A percentile compares a stretch with the other conserved stretches of the same genome.
These are phyloP conservation scores for Camelina laxa DNA, from an alignment of 345 rosid species.

Conservation along the genomic window DNA sequence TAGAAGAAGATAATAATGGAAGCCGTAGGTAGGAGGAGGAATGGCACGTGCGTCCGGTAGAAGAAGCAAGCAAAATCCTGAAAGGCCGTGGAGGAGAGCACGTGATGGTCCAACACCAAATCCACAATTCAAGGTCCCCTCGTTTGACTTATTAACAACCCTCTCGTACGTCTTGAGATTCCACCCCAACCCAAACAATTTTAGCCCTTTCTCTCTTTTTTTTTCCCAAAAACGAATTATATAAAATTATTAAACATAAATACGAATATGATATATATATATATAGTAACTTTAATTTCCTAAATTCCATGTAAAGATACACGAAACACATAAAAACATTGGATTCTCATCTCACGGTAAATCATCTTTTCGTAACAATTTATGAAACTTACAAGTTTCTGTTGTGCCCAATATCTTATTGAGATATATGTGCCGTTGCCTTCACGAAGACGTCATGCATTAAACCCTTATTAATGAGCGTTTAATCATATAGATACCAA, in stretches of 20 bases:
- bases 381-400: constrained; percentile 36
- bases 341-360: constrained; percentile 48
- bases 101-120: constrained; percentile 48
- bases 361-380: constrained; percentile 30
- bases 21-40: constrained; percentile 30
- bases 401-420: background rate
- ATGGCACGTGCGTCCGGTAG: constrained; percentile 46
- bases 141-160: constrained; percentile 47
- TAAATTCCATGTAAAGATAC: constrained; percentile 28
- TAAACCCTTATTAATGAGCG: constrained; percentile 36
- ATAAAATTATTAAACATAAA: background rate
- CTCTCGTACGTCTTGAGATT: constrained; percentile 26
- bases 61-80: constrained; percentile 42
- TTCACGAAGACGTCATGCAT: constrained; percentile 47
- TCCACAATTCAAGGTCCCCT: constrained; percentile 48
- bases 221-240: background rate
- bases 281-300: constrained; percentile 11
- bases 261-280: background rate
- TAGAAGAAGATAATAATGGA: constrained; percentile 2
- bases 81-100: constrained; percentile 45
- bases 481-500: constrained; percentile 40
- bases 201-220: background rate
- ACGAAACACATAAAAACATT: constrained; percentile 38
- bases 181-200: constrained; percentile 1
- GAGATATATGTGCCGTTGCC: constrained; percentile 48